Base-by-base conservation (phyloP, 495 filamentous ascomycete species). In the Neurospora sublineolata region DNA sequence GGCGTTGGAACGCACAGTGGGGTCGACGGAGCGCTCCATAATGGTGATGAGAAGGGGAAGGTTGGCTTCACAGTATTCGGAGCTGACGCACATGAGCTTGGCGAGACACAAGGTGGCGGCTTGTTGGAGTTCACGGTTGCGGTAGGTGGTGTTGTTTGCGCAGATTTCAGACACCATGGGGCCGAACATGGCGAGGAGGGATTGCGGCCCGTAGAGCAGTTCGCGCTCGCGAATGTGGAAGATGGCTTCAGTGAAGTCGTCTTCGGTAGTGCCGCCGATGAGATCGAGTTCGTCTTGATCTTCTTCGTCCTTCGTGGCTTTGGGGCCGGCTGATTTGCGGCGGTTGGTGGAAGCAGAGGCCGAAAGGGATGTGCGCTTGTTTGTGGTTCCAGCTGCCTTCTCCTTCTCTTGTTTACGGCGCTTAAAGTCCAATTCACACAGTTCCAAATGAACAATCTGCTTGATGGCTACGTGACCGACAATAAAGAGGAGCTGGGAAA, bases 361-460 rank as follows among this genome's bases (percentile, higher is more conserved):
- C 0, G 79, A 79, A 18, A 79, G 75, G 23, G 77, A 72, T 18
- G 72, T 38, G 20, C 72, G 71, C 30, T 75, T 80, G 76, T 82
- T 81, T 33, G 80, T 77, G 4, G 82, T 78, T 9, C 81, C 79
- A 3, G 83, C 80, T 64, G 84, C 90, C 81, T 94, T 97, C 79
- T 98, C 95, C 73, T 94, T 93, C 75, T 97, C 95, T 16, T 91
- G 92, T 82, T 98, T 99, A 70, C 94, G 87, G 36, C 94, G 88
- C 82, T 99, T 99, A 82, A 99, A 99, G 79, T 99, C 95, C 42
- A 94, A 87, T 77, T 99, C 95, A 80, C 93, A 94, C 3, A 98
- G 86, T 74, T 99, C 95, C n/a, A 99, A 86, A 79, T 99, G 96
- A n/a, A 99, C 95, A 72, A 98, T 99, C 76, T 99, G 95, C 80